These are phyloP conservation scores for Syzygium aromaticum DNA, from an alignment of 345 rosid species.

Conservation along the genomic window DNA sequence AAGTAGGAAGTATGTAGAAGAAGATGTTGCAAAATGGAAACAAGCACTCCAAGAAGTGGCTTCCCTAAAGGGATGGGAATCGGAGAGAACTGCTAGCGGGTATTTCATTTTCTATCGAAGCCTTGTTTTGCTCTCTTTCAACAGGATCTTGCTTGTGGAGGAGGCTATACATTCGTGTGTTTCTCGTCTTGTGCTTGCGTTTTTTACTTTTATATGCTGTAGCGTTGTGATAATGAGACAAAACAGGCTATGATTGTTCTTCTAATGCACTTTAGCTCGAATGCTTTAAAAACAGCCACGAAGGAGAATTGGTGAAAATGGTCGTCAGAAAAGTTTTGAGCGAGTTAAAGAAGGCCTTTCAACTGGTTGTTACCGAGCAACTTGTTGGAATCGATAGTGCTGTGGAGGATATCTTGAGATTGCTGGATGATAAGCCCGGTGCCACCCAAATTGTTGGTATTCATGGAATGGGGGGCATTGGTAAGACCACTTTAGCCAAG, in stretches of 20 bases:
- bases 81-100: not conserved
- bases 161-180: not conserved
- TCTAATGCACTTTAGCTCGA: not conserved
- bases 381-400: not conserved
- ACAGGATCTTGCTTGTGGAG: not conserved
- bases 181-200: not conserved
- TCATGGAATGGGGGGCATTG: not conserved
- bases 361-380: not conserved
- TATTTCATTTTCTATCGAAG: accelerated
- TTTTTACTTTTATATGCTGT: not conserved
- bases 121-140: not conserved
- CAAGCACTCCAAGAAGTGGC: not conserved
- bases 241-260: not conserved
- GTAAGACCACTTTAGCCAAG: not conserved
- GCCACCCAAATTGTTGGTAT: not conserved
- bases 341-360: not conserved
- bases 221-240: not conserved
- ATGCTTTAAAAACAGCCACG: not conserved
- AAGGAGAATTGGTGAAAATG: not conserved
- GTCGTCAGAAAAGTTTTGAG: accelerated
- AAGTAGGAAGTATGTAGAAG: not conserved
- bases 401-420: not conserved
- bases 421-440: not conserved
- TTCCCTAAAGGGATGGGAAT: not conserved
- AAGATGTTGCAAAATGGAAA: not conserved